Evolutionary conservation across 116 monocot species (phyloP).

Genomic region (Papilionanthe hybrid): DNA sequence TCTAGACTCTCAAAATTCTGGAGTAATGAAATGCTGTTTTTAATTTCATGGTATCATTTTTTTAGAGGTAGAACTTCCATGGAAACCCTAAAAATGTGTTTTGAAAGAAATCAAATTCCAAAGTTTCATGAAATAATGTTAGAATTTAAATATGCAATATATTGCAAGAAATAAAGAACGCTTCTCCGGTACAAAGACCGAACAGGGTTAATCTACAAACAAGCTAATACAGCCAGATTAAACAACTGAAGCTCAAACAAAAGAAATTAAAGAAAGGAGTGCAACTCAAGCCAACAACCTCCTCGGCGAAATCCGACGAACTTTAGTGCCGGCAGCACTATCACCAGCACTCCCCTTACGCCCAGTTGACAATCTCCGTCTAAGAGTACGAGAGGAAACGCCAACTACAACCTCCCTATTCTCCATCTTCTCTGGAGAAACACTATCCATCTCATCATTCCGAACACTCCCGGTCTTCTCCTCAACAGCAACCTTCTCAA

Average conservation of each 20-base stretch:
- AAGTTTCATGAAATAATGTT: no score
- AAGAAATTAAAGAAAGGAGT: not conserved
- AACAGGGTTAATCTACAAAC: no score
- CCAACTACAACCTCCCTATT: not conserved
- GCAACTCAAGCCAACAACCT: not conserved
- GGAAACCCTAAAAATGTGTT: no score
- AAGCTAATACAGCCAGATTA: no score
- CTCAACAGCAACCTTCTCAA: slow-evolving; percentile 23
- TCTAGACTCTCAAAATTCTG: no score
- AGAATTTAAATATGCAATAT: no score
- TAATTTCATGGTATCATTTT: no score
- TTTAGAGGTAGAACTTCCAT: no score
- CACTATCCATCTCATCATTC: not conserved
- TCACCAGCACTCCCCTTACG: not conserved
- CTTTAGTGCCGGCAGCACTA: not conserved
- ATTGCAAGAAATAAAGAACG: not conserved
- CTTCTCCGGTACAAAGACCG: no score
- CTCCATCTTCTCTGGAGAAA: not conserved
- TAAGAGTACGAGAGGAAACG: not conserved
- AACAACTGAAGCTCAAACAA: not conserved
- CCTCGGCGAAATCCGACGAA: slow-evolving; percentile 10
- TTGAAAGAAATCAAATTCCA: no score
- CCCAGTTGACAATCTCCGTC: not conserved
- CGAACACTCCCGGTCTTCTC: not conserved
- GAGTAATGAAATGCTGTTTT: no score